Conservation (phyloP, 2,329 filamentous ascomycete genomes). For the Pseudonectria foliicola region DNA sequence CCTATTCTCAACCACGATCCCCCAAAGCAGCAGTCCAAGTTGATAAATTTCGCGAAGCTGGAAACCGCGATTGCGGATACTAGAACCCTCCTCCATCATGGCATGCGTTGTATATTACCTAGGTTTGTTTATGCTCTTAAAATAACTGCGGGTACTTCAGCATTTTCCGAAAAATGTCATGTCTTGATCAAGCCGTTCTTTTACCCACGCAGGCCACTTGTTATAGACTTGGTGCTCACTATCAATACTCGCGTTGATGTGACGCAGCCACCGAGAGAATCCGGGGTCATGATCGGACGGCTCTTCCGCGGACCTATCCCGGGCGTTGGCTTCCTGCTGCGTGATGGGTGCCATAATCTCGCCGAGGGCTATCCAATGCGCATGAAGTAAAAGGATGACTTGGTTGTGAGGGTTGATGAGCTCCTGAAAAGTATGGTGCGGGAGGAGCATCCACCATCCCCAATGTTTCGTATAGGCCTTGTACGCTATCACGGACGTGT, state of each 20-base stretch:
- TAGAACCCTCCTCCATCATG: too few species aligned
- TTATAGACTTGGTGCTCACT: conserved; percentile 39
- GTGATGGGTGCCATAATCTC: conserved; percentile 47
- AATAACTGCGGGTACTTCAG: too few species aligned
- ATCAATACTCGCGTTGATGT: conserved; percentile 42
- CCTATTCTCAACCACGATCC: too few species aligned
- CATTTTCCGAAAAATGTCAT: conserved; percentile 35
- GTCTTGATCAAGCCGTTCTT: conserved; percentile 40
- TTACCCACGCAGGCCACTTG: conserved; percentile 48
- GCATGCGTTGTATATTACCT: too few species aligned
- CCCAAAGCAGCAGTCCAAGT: too few species aligned
- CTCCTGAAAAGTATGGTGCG: conserved; percentile 43
- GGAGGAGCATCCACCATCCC: conserved; percentile 51
- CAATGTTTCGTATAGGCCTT: conserved; percentile 43
- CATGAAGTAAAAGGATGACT: conserved; percentile 38
- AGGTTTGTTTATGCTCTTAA: too few species aligned
- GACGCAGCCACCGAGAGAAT: conserved; percentile 42
- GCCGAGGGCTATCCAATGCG: conserved; percentile 49
- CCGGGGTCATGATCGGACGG: conserved; percentile 31
- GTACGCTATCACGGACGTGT: conserved; percentile 33
- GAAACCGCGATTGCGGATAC: too few species aligned
- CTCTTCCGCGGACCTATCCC: conserved; percentile 21
- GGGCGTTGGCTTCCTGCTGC: conserved; percentile 31
- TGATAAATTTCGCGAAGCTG: too few species aligned
- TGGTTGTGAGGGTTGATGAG: conserved; percentile 42